Conservation (phyloP, 306 rosid species). For the Cercis canadensis region DNA sequence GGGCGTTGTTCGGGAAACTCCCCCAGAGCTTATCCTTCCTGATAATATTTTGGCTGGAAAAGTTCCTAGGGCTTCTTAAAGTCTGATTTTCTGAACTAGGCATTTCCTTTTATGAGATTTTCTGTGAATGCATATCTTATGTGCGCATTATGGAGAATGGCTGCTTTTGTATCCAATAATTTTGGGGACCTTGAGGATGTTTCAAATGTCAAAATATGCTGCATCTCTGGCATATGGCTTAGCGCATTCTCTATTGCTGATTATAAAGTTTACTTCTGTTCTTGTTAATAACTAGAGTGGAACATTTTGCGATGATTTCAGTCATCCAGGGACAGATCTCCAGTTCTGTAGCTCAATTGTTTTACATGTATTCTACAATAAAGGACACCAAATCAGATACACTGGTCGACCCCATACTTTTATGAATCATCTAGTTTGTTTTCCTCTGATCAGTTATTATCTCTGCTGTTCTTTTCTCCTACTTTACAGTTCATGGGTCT, state of each 20-base stretch:
- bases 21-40: slow-evolving; percentile 61
- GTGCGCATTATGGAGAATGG: slow-evolving; percentile 47
- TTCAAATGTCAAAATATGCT: slow-evolving; percentile 42
- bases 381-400: slow-evolving; percentile 31
- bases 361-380: slow-evolving; percentile 42
- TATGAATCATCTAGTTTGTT: neutral
- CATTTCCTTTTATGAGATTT: slow-evolving; percentile 30
- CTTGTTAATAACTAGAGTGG: slow-evolving; percentile 37
- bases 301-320: slow-evolving; percentile 47
- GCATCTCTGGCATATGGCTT: slow-evolving; percentile 41
- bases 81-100: neutral
- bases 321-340: slow-evolving; percentile 38
- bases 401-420: slow-evolving; percentile 11
- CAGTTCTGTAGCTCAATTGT: slow-evolving; percentile 35
- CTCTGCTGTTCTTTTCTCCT: too few species aligned
- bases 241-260: slow-evolving; percentile 33
- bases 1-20: slow-evolving; percentile 60
- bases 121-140: slow-evolving; percentile 33
- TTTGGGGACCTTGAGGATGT: slow-evolving; percentile 49
- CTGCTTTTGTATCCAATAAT: slow-evolving; percentile 63
- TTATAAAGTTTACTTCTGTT: slow-evolving; percentile 40
- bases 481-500: too few species aligned
- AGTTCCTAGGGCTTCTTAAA: slow-evolving; percentile 58
- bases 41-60: slow-evolving; percentile 59
- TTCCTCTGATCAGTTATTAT: neutral